Evolutionary conservation across 352 stramenopile species (phyloP).

Genomic region (Blastocystis sp.): DNA sequence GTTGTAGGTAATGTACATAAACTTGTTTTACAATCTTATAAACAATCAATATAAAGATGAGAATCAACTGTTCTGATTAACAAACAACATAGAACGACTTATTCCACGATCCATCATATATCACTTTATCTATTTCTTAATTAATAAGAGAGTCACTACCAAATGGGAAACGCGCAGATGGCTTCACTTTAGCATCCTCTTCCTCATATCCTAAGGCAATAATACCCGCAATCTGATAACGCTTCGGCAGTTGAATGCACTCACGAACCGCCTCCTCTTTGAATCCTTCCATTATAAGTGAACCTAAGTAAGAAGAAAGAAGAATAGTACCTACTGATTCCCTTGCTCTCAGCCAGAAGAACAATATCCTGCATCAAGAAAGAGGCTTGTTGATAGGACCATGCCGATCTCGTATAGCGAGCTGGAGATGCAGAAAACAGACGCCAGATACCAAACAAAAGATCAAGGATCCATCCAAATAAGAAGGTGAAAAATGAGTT

Average conservation of each 20-base stretch:
- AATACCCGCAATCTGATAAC: slow-evolving; percentile 43
- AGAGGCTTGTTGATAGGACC: slow-evolving; percentile 44
- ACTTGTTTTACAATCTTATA: too few species aligned
- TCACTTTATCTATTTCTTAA: slow-evolving; percentile 5
- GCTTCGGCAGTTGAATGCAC: slow-evolving; percentile 33
- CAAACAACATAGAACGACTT: slow-evolving; percentile 28
- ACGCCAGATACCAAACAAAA: neutral
- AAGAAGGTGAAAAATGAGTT: slow-evolving; percentile 25
- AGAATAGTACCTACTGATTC: neutral
- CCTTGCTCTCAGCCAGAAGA: slow-evolving; percentile 57
- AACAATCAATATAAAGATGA: too few species aligned
- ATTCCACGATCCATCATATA: slow-evolving; percentile 29
- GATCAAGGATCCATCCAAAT: slow-evolving; percentile 64
- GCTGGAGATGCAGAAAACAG: neutral
- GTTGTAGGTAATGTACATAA: too few species aligned
- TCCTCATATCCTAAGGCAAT: slow-evolving; percentile 46
- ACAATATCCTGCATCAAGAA: slow-evolving; percentile 59
- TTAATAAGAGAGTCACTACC: neutral
- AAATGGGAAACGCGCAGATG: neutral
- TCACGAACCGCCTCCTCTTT: slow-evolving; percentile 15
- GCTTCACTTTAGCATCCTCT: neutral
- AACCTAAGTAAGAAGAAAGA: neutral
- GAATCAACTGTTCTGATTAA: neutral
- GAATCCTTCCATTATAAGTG: slow-evolving; percentile 61
- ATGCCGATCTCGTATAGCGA: slow-evolving; percentile 3